Percentiles rank a stretch among this genome's conserved stretches.
Evolutionary conservation across 129 eudicot species (phyloP).

Genomic region (Logfia minima): DNA sequence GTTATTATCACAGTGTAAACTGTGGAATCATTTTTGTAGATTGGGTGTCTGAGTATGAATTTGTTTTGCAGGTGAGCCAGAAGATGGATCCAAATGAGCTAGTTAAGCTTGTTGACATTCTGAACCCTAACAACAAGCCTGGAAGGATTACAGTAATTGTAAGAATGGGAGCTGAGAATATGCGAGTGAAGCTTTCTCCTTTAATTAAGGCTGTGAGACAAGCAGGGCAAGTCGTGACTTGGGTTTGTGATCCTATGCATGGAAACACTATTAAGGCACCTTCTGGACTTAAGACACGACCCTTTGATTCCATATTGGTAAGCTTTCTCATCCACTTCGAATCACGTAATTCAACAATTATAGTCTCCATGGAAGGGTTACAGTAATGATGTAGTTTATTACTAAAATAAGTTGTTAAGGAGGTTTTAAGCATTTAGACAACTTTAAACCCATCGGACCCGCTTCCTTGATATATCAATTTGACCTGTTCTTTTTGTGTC

Average conservation of each 20-base stretch:
- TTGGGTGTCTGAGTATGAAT: not conserved
- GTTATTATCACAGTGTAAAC: not conserved
- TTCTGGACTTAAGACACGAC: constrained; percentile 61
- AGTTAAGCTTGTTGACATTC: constrained; percentile 54
- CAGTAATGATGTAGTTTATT: not conserved
- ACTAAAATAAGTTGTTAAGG: not conserved
- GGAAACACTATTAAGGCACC: constrained; percentile 78
- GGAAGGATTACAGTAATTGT: constrained; percentile 65
- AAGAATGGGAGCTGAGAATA: constrained; percentile 77
- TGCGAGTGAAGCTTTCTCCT: constrained; percentile 64
- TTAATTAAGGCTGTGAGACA: constrained; percentile 57
- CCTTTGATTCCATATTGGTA: constrained; percentile 71
- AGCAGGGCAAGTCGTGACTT: constrained; percentile 67
- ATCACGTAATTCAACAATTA: not conserved
- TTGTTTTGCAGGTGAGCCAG: constrained; percentile 56
- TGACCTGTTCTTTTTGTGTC: not conserved
- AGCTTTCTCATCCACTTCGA: constrained; percentile 18
- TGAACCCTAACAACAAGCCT: constrained; percentile 62
- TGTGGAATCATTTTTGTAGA: not conserved
- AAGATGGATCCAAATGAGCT: constrained; percentile 70
- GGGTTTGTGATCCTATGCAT: constrained; percentile 78
- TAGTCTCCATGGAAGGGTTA: not conserved
- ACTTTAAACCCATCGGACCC: not conserved
- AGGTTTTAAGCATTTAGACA: not conserved
- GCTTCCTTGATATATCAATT: not conserved